These are phyloP conservation scores for Xerocomellus chrysenteron DNA, from an alignment of 768 basidiomycete genomes.

Conservation along the genomic window DNA sequence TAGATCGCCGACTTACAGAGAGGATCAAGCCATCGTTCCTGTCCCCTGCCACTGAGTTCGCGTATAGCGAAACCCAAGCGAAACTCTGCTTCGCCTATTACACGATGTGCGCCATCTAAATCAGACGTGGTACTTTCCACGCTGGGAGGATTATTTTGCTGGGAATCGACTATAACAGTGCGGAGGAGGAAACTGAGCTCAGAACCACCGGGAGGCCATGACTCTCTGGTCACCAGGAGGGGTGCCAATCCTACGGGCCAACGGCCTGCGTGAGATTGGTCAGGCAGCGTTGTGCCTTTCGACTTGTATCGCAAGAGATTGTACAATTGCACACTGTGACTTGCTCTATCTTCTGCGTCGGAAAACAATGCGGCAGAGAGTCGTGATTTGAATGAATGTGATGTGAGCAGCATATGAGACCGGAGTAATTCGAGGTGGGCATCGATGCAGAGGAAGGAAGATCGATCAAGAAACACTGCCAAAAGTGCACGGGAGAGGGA, in stretches of 20 bases:
- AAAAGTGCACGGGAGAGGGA: constrained; percentile 68
- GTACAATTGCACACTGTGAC: constrained; percentile 27
- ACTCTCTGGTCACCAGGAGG: constrained; percentile 66
- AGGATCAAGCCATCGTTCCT: constrained; percentile 80
- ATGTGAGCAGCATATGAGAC: constrained; percentile 72
- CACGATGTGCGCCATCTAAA: constrained; percentile 35
- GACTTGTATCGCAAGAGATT: constrained; percentile 24
- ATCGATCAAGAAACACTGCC: constrained; percentile 59
- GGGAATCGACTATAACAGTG: constrained; percentile 82
- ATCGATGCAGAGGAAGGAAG: constrained; percentile 64
- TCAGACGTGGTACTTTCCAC: constrained; percentile 25
- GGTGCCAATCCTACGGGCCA: constrained; percentile 76
- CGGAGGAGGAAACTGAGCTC: constrained; percentile 82
- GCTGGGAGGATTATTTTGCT: constrained; percentile 38
- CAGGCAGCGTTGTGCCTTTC: constrained; percentile 18
- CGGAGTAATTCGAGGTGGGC: constrained; percentile 68
- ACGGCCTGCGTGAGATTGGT: constrained; percentile 21
- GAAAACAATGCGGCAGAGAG: constrained; percentile 75
- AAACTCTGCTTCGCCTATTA: constrained; percentile 64
- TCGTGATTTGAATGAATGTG: constrained; percentile 69
- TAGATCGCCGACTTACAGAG: constrained; percentile 54
- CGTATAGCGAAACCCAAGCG: constrained; percentile 83
- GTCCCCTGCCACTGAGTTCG: constrained; percentile 63
- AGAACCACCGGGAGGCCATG: constrained; percentile 86
- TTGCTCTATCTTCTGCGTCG: constrained; percentile 56